Evolutionary conservation across 2,329 filamentous ascomycete species (phyloP), one percentile per base, ranked within the genome.

Genomic region (Verticillium nonalfalfae): DNA sequence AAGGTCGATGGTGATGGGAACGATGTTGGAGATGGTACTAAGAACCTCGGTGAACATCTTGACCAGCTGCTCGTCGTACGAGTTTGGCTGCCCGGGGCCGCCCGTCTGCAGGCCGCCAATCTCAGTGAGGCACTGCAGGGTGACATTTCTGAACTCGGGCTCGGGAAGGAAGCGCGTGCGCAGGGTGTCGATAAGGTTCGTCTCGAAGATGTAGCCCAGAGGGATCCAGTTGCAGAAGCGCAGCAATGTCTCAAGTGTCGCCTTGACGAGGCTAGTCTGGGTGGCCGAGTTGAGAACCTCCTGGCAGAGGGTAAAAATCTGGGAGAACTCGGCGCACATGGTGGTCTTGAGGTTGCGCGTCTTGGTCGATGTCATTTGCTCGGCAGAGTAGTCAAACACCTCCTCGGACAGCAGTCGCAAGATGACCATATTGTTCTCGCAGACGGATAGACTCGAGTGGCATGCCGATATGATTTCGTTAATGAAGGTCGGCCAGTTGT

Each of bases 401-500:
- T 99, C 95, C 76, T 99, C 95, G 7, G 95, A 99, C 56, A 99
- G 85, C 69, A 99, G 81, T 63, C 95, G 89, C 68, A 99, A 85
- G 69, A 99, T 98, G 66, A 91, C 93, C 95, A 99, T 99, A 82
- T 99, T 99, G 81, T 99, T 99, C 80, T 99, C 95, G 85, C 96
- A 99, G 70, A 99, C 96, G 40, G 94, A 95, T 60, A 99, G 82
- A 76, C 90, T 97, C 68, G 91, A 94, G 74, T 96, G 93, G 78
- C 93, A 98, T 61, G 95, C 94, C 26, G 92, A 90, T 70, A 99
- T 93, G 76, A 99, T 99, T 81, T 99, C 95, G 81, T 98, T 98
- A 84, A 99, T 98, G 78, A 99, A 99, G 21, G 93, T 97, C 11
- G 96, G 95, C 95, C 96, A 99, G 82, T 99, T 96, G 79, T 98